Evolutionary conservation across 2,329 filamentous ascomycete genomes (phyloP).

Genomic region (Fusarium oxysporum): DNA sequence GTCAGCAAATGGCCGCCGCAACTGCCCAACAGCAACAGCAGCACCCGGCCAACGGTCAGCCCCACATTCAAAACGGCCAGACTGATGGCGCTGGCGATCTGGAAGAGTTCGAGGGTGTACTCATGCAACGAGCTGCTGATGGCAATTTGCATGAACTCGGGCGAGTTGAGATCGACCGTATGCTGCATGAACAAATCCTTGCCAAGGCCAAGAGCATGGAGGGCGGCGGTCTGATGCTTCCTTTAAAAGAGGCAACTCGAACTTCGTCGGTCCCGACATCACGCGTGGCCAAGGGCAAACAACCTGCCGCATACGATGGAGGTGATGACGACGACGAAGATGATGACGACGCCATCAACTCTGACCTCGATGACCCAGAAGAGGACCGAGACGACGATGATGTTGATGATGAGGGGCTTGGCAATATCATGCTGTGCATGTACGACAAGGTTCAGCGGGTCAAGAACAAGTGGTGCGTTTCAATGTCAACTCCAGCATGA

Average conservation of each 20-base stretch:
- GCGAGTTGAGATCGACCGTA: slow-evolving; percentile 72
- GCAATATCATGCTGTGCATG: slow-evolving; percentile 97
- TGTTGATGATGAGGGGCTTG: slow-evolving; percentile 84
- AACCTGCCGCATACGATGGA: slow-evolving; percentile 69
- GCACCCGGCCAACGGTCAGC: slow-evolving; percentile 49
- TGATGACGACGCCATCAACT: slow-evolving; percentile 98
- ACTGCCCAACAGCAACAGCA: slow-evolving; percentile 49
- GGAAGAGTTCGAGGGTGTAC: slow-evolving; percentile 67
- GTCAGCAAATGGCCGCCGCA: slow-evolving; percentile 45
- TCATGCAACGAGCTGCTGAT: slow-evolving; percentile 67
- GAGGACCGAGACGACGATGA: slow-evolving; percentile 87
- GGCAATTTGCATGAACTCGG: slow-evolving; percentile 68
- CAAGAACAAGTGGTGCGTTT: slow-evolving; percentile 91
- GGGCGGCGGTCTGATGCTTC: slow-evolving; percentile 80
- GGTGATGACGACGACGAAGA: slow-evolving; percentile 69
- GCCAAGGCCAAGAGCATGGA: slow-evolving; percentile 76
- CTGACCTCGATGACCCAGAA: slow-evolving; percentile 94
- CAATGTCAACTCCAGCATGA: background rate
- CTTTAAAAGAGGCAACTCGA: slow-evolving; percentile 68
- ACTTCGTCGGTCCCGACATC: slow-evolving; percentile 32
- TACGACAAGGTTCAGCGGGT: slow-evolving; percentile 99
- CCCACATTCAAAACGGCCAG: slow-evolving; percentile 61
- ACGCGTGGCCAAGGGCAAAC: slow-evolving; percentile 45
- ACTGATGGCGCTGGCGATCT: slow-evolving; percentile 79
- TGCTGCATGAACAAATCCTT: slow-evolving; percentile 76